Evolutionary conservation across 192 early-diverging fungal genomes (phyloP).

Genomic region (Glomus cerebriforme): DNA sequence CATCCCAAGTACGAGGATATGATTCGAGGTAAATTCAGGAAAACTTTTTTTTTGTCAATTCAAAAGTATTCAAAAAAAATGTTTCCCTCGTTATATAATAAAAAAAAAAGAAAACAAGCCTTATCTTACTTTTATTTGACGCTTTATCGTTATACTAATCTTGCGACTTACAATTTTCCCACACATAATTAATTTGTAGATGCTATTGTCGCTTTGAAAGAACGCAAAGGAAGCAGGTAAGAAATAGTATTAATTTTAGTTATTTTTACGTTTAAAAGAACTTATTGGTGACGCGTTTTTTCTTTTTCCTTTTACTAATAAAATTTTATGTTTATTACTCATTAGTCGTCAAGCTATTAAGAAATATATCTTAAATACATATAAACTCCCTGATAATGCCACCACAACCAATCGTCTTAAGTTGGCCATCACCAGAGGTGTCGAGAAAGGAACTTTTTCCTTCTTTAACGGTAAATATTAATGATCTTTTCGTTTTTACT

Average conservation of each 20-base stretch:
- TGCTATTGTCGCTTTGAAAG: slow-evolving; percentile 30
- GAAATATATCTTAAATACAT: slow-evolving; percentile 23
- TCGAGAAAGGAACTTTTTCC: slow-evolving; percentile 8
- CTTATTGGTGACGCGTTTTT: background rate
- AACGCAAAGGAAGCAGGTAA: slow-evolving; percentile 33
- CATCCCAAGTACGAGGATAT: slow-evolving; percentile 31
- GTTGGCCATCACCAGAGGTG: slow-evolving; percentile 21
- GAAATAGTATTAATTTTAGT: background rate
- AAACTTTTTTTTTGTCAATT: background rate
- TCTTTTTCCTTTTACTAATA: background rate
- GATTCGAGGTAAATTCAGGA: slow-evolving; percentile 13
- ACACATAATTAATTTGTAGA: background rate
- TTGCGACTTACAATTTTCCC: background rate
- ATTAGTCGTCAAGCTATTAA: slow-evolving; percentile 32
- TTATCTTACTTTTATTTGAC: background rate
- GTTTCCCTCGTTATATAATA: background rate
- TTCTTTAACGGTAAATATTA: slow-evolving; percentile 23
- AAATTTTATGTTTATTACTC: background rate
- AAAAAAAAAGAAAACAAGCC: background rate
- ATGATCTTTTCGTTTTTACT: too few species aligned
- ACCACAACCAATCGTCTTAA: slow-evolving; percentile 1
- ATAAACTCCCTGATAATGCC: slow-evolving; percentile 26
- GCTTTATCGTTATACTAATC: background rate
- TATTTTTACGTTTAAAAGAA: background rate
- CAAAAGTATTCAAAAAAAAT: too few species aligned